These are phyloP conservation scores for Groenewaldozyma sp. DNA, from an alignment of 1,139 yeast species.

Conservation along the genomic window DNA sequence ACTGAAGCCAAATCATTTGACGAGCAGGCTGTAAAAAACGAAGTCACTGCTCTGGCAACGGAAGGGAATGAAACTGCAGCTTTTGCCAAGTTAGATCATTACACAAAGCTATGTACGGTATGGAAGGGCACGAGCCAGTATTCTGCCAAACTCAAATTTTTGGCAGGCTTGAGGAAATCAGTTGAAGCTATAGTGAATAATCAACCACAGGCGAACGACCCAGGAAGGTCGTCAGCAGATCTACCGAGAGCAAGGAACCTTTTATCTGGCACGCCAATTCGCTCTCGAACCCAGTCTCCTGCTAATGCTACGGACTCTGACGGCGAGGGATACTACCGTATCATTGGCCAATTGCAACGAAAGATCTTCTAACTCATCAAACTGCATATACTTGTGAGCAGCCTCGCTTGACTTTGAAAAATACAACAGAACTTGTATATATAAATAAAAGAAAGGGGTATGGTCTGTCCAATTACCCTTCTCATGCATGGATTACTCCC, in stretches of 20 bases:
- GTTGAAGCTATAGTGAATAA: slow-evolving; percentile 16
- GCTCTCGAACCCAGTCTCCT: slow-evolving; percentile 3
- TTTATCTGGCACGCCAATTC: too few species aligned
- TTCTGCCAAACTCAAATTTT: slow-evolving; percentile 16
- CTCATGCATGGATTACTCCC: too few species aligned
- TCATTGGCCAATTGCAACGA: slow-evolving; percentile 15
- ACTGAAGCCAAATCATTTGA: slow-evolving; percentile 22
- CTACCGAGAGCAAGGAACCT: not conserved
- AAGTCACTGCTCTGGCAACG: slow-evolving; percentile 15
- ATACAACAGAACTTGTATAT: too few species aligned
- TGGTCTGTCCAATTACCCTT: not conserved
- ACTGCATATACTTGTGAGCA: too few species aligned
- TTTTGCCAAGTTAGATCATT: slow-evolving; percentile 15
- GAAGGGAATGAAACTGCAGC: slow-evolving; percentile 19
- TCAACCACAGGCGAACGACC: not conserved
- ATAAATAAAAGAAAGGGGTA: too few species aligned
- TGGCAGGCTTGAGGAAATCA: slow-evolving; percentile 19
- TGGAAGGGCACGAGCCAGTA: slow-evolving; percentile 27
- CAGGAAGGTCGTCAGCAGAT: not conserved
- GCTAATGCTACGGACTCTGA: slow-evolving; percentile 1
- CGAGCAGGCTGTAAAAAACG: slow-evolving; percentile 17
- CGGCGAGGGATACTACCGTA: slow-evolving; percentile 11
- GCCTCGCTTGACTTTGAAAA: too few species aligned
- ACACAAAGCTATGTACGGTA: slow-evolving; percentile 18
- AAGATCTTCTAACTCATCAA: slow-evolving; percentile 13